These are phyloP conservation scores for Corrigiola litoralis DNA, from an alignment of 179 eudicot genomes.

Conservation along the genomic window DNA sequence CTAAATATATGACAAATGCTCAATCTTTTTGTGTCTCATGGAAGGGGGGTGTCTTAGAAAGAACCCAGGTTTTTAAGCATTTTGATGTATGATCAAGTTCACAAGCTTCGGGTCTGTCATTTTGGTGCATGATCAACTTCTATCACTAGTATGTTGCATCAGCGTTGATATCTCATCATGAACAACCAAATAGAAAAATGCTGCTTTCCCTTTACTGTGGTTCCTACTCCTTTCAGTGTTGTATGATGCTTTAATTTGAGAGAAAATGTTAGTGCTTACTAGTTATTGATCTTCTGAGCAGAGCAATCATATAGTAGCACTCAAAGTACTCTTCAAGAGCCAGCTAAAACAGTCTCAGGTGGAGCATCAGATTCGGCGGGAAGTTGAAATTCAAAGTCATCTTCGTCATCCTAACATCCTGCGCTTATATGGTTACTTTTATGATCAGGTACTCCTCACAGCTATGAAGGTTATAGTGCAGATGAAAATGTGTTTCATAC, in stretches of 20 bases:
- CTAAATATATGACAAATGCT: too few species aligned
- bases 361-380: slow-evolving; percentile 95
- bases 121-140: too few species aligned
- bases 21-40: too few species aligned
- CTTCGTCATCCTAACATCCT: slow-evolving; percentile 91
- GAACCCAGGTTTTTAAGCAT: too few species aligned
- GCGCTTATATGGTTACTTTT: slow-evolving; percentile 87
- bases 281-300: slow-evolving; percentile 27
- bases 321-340: slow-evolving; percentile 87
- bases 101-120: too few species aligned
- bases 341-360: slow-evolving; percentile 95
- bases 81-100: too few species aligned
- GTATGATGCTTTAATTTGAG: neutral
- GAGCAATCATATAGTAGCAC: slow-evolving; percentile 92
- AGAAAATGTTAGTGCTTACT: too few species aligned
- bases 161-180: too few species aligned
- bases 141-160: too few species aligned
- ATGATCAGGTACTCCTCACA: slow-evolving; percentile 66
- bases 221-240: neutral
- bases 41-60: too few species aligned
- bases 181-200: too few species aligned
- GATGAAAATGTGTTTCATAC: neutral
- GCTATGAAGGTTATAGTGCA: neutral
- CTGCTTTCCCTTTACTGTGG: neutral
- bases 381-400: slow-evolving; percentile 97